phyloP scores from a whole-genome alignment of 441 rosid species.

The Euphorbia celastroides region DNA sequence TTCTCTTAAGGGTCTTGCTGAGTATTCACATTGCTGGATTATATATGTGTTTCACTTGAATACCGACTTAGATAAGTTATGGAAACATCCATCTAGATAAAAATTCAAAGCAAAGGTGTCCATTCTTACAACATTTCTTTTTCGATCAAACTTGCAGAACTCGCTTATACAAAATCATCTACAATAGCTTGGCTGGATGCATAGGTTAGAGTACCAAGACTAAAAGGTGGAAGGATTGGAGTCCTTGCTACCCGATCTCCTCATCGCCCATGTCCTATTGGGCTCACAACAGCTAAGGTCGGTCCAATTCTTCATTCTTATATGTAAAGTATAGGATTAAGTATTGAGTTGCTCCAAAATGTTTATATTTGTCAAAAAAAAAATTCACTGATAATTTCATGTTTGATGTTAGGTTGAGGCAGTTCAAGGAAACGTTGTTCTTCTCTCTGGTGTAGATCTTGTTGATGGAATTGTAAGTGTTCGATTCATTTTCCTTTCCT shows the following conservation, averaged over 20 bases:
- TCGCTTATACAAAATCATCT: constrained; percentile 22
- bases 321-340: too few species aligned
- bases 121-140: background rate
- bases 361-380: too few species aligned
- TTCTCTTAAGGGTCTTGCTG: constrained; percentile 80
- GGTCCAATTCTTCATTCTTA: background rate
- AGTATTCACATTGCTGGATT: constrained; percentile 93
- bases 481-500: constrained; percentile 7
- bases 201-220: constrained; percentile 88
- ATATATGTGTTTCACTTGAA: constrained; percentile 86
- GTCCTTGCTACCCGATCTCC: constrained; percentile 88
- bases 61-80: constrained; percentile 80
- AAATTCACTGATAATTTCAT: background rate
- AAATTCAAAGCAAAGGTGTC: constrained; percentile 88
- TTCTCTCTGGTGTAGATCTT: constrained; percentile 88
- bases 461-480: constrained; percentile 87
- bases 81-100: constrained; percentile 82
- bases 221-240: constrained; percentile 75
- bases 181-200: constrained; percentile 27
- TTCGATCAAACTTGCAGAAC: background rate
- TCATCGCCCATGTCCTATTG: constrained; percentile 88
- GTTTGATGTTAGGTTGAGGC: constrained; percentile 58
- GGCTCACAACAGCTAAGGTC: constrained; percentile 91
- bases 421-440: constrained; percentile 53
- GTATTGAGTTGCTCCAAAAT: too few species aligned